Conservation (phyloP, 2,329 filamentous ascomycete genomes). For the Colletotrichum kahawae region DNA sequence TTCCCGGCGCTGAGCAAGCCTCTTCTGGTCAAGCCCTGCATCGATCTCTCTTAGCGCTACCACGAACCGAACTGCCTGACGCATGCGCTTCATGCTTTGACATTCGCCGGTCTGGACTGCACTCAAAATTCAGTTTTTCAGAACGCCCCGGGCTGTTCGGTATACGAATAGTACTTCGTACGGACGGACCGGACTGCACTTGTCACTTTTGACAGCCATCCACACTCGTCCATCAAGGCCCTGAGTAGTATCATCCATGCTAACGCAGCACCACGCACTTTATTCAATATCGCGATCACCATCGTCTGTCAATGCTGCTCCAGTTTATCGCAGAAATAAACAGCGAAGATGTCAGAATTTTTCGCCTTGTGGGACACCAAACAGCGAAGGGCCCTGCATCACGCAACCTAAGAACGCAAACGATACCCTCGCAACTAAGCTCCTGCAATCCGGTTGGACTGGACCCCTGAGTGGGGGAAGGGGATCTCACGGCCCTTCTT, state of each 20-base stretch:
- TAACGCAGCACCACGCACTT: not conserved
- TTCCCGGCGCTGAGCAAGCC: not conserved
- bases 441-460: not conserved
- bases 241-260: not conserved
- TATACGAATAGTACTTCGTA: not conserved
- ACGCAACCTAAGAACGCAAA: not conserved
- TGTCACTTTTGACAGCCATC: not conserved
- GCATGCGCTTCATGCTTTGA: not conserved
- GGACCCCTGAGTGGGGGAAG: not conserved
- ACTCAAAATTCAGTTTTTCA: not conserved
- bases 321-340: not conserved
- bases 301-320: not conserved
- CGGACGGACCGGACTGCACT: not conserved
- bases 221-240: not conserved
- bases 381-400: not conserved
- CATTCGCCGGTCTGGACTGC: not conserved
- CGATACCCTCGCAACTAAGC: not conserved
- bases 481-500: not conserved
- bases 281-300: not conserved
- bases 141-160: not conserved
- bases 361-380: not conserved
- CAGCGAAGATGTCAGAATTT: not conserved
- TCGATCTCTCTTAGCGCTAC: not conserved
- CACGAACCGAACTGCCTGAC: not conserved
- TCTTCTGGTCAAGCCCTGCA: not conserved